These are phyloP conservation scores for Achaetomiella virescens DNA, from an alignment of 495 filamentous ascomycete genomes.

Conservation along the genomic window DNA sequence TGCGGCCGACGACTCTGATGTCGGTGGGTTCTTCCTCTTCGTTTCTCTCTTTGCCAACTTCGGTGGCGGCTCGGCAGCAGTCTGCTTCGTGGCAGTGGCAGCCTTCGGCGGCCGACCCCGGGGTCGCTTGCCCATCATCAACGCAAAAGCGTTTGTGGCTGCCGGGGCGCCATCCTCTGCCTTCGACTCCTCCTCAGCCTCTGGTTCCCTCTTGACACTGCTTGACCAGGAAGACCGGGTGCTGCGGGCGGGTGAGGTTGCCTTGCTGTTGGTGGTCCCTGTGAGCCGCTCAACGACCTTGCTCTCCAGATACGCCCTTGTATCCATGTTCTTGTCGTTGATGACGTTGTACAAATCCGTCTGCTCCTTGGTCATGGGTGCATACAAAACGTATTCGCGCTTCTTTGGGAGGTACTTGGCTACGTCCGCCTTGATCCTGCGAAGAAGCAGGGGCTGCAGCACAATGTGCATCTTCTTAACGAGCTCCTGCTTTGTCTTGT, in stretches of 20 bases:
- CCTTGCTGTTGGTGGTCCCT: constrained; percentile 32
- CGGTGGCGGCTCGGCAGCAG: not conserved
- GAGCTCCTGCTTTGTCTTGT: constrained; percentile 73
- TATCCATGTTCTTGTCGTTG: constrained; percentile 61
- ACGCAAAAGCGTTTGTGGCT: constrained; percentile 38
- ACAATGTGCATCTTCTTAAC: constrained; percentile 88
- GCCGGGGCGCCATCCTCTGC: constrained; percentile 2
- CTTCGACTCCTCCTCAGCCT: constrained; percentile 14
- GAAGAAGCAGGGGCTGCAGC: constrained; percentile 82
- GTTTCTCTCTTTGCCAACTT: constrained; percentile 22
- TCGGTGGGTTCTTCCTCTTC: constrained; percentile 43
- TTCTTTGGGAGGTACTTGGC: constrained; percentile 87
- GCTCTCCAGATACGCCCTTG: constrained; percentile 73
- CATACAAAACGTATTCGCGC: constrained; percentile 90
- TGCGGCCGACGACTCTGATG: constrained; percentile 24
- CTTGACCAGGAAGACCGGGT: constrained; percentile 34
- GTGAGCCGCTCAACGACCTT: constrained; percentile 71
- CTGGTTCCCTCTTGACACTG: constrained; percentile 24
- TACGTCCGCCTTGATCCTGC: constrained; percentile 88
- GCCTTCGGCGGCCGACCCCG: constrained; percentile 17
- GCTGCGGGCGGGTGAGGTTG: constrained; percentile 29
- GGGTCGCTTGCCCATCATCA: constrained; percentile 43
- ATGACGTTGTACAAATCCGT: constrained; percentile 87
- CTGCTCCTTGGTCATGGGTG: constrained; percentile 80
- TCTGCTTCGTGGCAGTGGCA: not conserved